Base-by-base conservation (phyloP, 192 early-diverging fungal genomes). In the Glomus cerebriforme region DNA sequence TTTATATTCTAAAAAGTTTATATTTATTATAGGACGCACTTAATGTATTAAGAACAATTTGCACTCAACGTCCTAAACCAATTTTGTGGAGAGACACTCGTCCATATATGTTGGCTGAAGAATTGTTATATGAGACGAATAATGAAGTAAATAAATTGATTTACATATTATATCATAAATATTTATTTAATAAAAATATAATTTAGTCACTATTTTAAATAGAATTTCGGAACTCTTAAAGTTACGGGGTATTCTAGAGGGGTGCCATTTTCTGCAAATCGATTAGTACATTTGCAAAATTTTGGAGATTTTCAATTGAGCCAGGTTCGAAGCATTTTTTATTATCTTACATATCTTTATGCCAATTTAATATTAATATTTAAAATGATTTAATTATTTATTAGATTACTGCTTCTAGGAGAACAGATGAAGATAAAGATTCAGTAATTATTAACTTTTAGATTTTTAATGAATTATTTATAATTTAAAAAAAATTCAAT, bases 301-400 rank as follows among this genome's bases (percentile, higher is more conserved):
- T 95, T 89, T 88, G 97, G 97, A 45, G 96, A 99, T 82, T 99
- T 93, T 86, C 97, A 99, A 85, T 86, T 99, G 65, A 86, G 91
- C 49, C 85, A 91, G 81, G 88, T 34, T 81, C 79, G 45, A 77
- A 73, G 2, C 79, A 80, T 37, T 69, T 81, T n/a, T 27, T 45
- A 43, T 3, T 72, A 17, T 82, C 77, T 29, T 58, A 62, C 77
- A 84, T 47, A 75, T 83, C 76, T 58, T 79, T 64, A 77, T 74
- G 60, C 77, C 27, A 79, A n/a, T 87, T 37, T 19, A 54, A 54
- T 54, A 19, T 54, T 54, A 22, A 54, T 17, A 5, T 5, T 15
- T 54, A 54, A 22, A 54, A 54, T 54, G 1, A n/a, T 22, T 19
- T 9, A 43, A 43, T 43, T 43, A 43, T 43, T 22, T 54, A 19